Evolutionary conservation across 1,284 basidiomycete species (phyloP).

Genomic region (Dichomitus squalens): DNA sequence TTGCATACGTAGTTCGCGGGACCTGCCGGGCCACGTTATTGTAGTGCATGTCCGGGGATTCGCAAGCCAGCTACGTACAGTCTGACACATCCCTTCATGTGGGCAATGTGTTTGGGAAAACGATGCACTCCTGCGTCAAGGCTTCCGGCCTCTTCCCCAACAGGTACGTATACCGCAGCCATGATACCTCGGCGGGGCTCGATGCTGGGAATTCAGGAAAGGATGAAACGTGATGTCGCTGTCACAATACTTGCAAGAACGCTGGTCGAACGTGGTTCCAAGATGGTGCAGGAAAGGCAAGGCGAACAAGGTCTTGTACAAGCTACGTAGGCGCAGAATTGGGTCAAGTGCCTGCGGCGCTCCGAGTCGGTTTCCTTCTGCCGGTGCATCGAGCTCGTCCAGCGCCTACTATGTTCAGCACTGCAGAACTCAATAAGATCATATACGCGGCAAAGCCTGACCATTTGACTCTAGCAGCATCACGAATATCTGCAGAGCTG

Average conservation of each 20-base stretch:
- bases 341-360: too few relatives aligned
- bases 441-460: neutral
- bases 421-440: neutral
- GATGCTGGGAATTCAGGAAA: neutral
- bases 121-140: neutral
- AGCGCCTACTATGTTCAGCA: neutral
- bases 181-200: neutral
- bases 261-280: neutral
- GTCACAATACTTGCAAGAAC: neutral
- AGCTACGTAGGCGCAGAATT: too few relatives aligned
- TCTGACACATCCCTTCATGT: neutral
- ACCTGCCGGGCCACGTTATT: conserved; percentile 7
- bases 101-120: conserved; percentile 1
- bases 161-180: neutral
- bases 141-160: neutral
- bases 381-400: too few relatives aligned
- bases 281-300: too few relatives aligned
- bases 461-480: neutral
- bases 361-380: too few relatives aligned
- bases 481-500: too few relatives aligned
- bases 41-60: neutral
- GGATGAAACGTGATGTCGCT: conserved; percentile 2
- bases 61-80: neutral
- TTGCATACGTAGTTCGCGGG: conserved; percentile 5
- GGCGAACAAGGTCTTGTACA: too few relatives aligned